Conservation (phyloP, 371 early-diverging fungal genomes). For the Parasitella parasitica region DNA sequence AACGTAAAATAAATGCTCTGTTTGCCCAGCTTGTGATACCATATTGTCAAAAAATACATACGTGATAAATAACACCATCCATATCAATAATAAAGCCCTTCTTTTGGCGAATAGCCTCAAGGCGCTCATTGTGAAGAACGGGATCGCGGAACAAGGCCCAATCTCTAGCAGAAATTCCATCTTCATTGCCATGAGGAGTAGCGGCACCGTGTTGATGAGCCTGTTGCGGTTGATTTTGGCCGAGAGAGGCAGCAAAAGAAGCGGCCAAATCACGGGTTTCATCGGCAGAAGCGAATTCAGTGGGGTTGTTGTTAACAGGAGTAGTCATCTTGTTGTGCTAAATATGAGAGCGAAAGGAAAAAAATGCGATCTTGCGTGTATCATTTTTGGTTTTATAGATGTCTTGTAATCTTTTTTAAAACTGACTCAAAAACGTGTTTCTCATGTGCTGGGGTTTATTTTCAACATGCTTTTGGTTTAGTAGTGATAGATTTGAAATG, state of each 20-base stretch:
- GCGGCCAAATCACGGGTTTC: conserved; percentile 27
- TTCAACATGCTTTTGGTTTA: conserved; percentile 5
- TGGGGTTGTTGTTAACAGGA: background rate
- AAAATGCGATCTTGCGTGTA: background rate
- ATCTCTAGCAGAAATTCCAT: conserved; percentile 34
- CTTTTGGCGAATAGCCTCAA: conserved; percentile 58
- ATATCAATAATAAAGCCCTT: conserved; percentile 69
- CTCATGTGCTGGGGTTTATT: conserved; percentile 17
- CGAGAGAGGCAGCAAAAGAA: conserved; percentile 25
- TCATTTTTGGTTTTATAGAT: background rate
- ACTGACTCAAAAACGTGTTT: conserved; percentile 7
- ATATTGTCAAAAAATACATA: conserved; percentile 24
- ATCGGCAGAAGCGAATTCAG: conserved; percentile 12
- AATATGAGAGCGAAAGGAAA: background rate
- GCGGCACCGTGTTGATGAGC: background rate
- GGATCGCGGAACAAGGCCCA: conserved; percentile 47
- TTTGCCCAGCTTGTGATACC: background rate
- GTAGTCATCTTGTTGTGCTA: conserved; percentile 3
- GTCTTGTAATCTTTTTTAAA: background rate
- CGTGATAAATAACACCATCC: conserved; percentile 73
- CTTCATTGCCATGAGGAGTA: conserved; percentile 11
- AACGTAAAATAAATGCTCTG: background rate
- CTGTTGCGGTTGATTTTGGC: background rate
- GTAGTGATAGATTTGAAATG: conserved; percentile 1
- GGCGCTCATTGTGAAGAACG: conserved; percentile 45